These are phyloP conservation scores for Luzula sylvatica DNA, from an alignment of 176 grass and related monocot species.

Conservation along the genomic window DNA sequence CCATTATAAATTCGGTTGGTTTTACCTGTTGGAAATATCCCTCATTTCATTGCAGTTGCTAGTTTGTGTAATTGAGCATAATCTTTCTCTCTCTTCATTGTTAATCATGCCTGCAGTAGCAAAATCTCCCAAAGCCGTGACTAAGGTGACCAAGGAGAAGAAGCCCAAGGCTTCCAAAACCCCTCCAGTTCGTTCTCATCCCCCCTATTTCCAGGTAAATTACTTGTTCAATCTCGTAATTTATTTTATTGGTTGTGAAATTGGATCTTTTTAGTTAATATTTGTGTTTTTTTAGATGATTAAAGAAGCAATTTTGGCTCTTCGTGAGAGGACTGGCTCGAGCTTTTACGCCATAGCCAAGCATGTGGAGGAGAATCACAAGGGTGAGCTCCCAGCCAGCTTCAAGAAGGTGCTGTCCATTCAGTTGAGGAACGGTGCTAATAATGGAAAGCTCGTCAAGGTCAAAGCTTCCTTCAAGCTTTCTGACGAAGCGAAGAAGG, in stretches of 20 bases:
- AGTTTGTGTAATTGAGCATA: background rate
- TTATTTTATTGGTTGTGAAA: background rate
- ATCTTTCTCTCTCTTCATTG: no score
- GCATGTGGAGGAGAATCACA: slow-evolving; percentile 69
- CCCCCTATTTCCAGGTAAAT: slow-evolving; percentile 52
- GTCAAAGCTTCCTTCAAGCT: slow-evolving; percentile 98
- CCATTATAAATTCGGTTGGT: slow-evolving; percentile 9
- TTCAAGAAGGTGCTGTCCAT: slow-evolving; percentile 71
- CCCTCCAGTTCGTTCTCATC: slow-evolving; percentile 26
- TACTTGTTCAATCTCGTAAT: rapidly evolving
- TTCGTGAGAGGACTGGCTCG: slow-evolving; percentile 79
- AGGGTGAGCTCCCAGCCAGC: slow-evolving; percentile 45
- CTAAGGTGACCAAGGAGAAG: slow-evolving; percentile 19
- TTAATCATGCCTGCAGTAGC: slow-evolving; percentile 33
- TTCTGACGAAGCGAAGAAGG: slow-evolving; percentile 47
- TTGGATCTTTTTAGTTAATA: background rate
- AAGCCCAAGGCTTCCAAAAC: background rate
- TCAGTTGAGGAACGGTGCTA: slow-evolving; percentile 33
- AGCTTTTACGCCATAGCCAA: slow-evolving; percentile 76
- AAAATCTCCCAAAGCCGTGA: slow-evolving; percentile 37
- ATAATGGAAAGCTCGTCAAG: slow-evolving; percentile 89
- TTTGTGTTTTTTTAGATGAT: slow-evolving; percentile 49
- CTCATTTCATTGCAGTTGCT: background rate
- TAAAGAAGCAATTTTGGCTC: slow-evolving; percentile 54
- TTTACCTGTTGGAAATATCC: background rate